Evolutionary conservation across 2,329 filamentous ascomycete species (phyloP).

Genomic region (Sporothrix pallida): DNA sequence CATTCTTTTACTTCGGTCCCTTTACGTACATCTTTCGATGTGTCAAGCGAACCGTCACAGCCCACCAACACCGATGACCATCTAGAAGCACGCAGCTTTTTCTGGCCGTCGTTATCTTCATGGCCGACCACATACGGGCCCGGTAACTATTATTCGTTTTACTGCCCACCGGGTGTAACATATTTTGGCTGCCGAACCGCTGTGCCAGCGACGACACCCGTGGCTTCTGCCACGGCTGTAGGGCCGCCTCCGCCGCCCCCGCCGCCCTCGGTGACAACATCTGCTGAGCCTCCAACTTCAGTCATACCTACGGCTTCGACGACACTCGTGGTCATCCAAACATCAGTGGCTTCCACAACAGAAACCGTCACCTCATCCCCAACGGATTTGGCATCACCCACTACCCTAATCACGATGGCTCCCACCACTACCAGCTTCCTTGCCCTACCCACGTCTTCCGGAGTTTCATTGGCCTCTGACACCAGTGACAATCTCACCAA

Average conservation of each 20-base stretch:
- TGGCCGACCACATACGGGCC: slow-evolving; percentile 15
- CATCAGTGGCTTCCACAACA: not conserved
- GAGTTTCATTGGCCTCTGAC: slow-evolving; percentile 8
- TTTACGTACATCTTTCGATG: not conserved
- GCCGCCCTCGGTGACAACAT: not conserved
- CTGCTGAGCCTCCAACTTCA: not conserved
- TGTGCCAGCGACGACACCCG: slow-evolving; percentile 6
- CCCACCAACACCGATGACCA: not conserved
- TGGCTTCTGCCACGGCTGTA: slow-evolving; percentile 21
- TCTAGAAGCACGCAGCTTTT: not conserved
- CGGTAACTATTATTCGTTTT: not conserved
- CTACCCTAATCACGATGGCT: slow-evolving; percentile 16
- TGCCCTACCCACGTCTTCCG: not conserved
- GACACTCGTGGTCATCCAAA: not conserved
- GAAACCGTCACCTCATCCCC: not conserved
- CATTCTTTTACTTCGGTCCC: not conserved
- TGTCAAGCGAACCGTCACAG: not conserved
- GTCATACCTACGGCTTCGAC: not conserved
- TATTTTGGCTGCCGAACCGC: slow-evolving; percentile 4
- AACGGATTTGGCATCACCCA: not conserved
- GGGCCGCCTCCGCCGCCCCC: slow-evolving; percentile 19
- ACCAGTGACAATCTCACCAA: slow-evolving; percentile 38
- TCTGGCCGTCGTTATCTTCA: slow-evolving; percentile 1
- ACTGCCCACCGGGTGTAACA: slow-evolving; percentile 6
- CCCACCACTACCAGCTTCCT: not conserved